Conservation (phyloP, 2,329 filamentous ascomycete species). For the Ceratocystis smalleyi region DNA sequence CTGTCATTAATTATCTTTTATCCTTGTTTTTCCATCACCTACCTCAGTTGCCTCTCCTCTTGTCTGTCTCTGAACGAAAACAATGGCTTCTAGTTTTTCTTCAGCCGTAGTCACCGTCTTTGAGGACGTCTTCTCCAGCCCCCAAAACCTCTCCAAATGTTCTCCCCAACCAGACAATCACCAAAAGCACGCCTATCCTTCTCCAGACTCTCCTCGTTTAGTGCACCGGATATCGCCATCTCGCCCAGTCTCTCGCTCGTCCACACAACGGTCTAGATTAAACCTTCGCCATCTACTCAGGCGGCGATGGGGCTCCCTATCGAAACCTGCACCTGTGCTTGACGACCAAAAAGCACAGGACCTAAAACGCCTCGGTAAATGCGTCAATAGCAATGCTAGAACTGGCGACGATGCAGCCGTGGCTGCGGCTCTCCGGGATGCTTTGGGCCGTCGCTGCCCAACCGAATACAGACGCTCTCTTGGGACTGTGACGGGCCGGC, state of each 20-base stretch:
- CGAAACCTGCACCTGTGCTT: not conserved
- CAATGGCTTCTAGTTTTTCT: not conserved
- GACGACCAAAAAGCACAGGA: conserved; percentile 10
- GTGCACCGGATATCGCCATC: conserved; percentile 4
- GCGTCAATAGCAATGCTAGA: conserved; percentile 13
- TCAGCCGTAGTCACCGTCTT: not conserved
- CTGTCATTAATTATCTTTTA: not conserved
- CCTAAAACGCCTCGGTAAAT: conserved; percentile 10
- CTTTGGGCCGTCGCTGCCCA: not conserved
- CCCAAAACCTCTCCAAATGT: not conserved
- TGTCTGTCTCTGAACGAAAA: not conserved
- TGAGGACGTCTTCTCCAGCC: not conserved
- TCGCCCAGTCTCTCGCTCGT: not conserved
- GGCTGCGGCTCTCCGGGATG: not conserved
- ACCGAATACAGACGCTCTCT: not conserved
- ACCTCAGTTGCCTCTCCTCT: not conserved
- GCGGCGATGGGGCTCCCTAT: conserved; percentile 11
- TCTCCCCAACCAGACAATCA: not conserved
- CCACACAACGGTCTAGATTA: not conserved
- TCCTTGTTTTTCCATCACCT: not conserved
- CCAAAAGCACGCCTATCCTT: not conserved
- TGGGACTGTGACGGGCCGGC: not conserved
- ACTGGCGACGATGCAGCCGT: conserved; percentile 1
- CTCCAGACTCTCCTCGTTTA: conserved; percentile 10
- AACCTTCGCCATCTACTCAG: conserved; percentile 9